Percentiles rank a stretch among this genome's conserved stretches.
Evolutionary conservation across 2,329 filamentous ascomycete species (phyloP).

Genomic region (Colletotrichum sp.): DNA sequence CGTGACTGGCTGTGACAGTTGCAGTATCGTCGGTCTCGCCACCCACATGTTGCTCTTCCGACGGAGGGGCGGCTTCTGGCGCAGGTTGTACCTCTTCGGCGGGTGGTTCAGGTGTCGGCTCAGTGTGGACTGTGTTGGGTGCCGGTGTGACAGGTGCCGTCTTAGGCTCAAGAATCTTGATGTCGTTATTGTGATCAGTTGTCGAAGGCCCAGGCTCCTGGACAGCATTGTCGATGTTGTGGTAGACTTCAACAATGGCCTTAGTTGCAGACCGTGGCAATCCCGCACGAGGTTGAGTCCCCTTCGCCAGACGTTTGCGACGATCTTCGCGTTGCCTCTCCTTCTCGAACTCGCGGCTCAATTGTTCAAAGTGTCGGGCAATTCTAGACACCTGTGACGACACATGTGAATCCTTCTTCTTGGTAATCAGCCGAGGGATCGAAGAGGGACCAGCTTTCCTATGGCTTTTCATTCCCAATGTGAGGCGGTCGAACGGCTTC

Average conservation of each 20-base stretch:
- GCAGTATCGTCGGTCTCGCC: constrained; percentile 38
- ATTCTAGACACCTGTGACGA: constrained; percentile 90
- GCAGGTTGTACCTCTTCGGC: background rate
- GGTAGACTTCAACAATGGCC: constrained; percentile 94
- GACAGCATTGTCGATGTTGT: constrained; percentile 91
- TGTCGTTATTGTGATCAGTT: constrained; percentile 43
- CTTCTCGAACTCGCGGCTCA: constrained; percentile 95
- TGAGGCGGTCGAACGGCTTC: constrained; percentile 77
- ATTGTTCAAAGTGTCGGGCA: constrained; percentile 93
- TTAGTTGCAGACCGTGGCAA: constrained; percentile 88
- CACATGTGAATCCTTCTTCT: constrained; percentile 77
- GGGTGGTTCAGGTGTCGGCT: constrained; percentile 22
- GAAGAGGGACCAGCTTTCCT: constrained; percentile 70
- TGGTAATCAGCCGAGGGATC: constrained; percentile 86
- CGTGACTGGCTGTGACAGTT: constrained; percentile 55
- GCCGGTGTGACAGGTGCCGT: constrained; percentile 12
- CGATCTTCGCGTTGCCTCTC: constrained; percentile 83
- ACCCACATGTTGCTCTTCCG: constrained; percentile 18
- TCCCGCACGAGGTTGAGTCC: constrained; percentile 76
- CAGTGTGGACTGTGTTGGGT: constrained; percentile 6
- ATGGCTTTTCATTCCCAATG: constrained; percentile 67
- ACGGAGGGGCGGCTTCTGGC: constrained; percentile 4
- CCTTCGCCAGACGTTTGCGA: constrained; percentile 78
- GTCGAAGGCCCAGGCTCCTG: constrained; percentile 75
- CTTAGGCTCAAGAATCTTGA: constrained; percentile 16